Percentiles rank a stretch among this genome's conserved stretches.
These are phyloP conservation scores for Wickerhamomyces bovis DNA, from an alignment of 805 yeast species.

Conservation along the genomic window DNA sequence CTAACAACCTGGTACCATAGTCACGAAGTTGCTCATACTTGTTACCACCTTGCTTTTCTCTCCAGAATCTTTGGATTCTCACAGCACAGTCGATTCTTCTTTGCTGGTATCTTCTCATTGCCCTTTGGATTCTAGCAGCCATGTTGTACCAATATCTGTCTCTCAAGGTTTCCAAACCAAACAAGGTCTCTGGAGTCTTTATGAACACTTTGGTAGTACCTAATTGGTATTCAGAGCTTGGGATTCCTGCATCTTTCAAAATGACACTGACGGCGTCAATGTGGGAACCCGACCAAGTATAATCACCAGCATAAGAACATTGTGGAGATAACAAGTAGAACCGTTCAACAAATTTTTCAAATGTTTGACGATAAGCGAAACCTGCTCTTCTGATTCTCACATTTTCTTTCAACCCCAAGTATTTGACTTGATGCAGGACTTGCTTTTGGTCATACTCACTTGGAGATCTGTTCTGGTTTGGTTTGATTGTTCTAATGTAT, in stretches of 20 bases:
- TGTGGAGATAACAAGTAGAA: conserved; percentile 81
- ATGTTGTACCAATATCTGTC: conserved; percentile 97
- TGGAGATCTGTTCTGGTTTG: conserved; percentile 89
- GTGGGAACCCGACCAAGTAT: conserved; percentile 58
- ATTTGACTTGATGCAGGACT: conserved; percentile 92
- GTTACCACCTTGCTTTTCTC: conserved; percentile 74
- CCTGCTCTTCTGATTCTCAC: conserved; percentile 98
- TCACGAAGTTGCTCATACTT: conserved; percentile 82
- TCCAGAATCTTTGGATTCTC: conserved; percentile 75
- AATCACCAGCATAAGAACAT: conserved; percentile 89
- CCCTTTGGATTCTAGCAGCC: conserved; percentile 97
- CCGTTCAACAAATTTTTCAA: conserved; percentile 92
- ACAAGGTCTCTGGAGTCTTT: conserved; percentile 93
- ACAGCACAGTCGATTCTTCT: conserved; percentile 84
- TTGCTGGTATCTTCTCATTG: conserved; percentile 82
- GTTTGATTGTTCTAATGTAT: conserved; percentile 95
- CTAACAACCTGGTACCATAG: conserved; percentile 65
- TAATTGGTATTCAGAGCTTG: conserved; percentile 76
- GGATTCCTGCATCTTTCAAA: conserved; percentile 59
- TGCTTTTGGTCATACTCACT: conserved; percentile 82
- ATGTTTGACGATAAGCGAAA: conserved; percentile 94
- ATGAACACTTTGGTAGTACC: conserved; percentile 91
- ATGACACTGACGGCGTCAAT: conserved; percentile 48
- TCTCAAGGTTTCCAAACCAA: conserved; percentile 92
- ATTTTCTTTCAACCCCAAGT: conserved; percentile 92